Evolutionary conservation across 306 rosid species (phyloP).

Genomic region (Rosa lucieae): DNA sequence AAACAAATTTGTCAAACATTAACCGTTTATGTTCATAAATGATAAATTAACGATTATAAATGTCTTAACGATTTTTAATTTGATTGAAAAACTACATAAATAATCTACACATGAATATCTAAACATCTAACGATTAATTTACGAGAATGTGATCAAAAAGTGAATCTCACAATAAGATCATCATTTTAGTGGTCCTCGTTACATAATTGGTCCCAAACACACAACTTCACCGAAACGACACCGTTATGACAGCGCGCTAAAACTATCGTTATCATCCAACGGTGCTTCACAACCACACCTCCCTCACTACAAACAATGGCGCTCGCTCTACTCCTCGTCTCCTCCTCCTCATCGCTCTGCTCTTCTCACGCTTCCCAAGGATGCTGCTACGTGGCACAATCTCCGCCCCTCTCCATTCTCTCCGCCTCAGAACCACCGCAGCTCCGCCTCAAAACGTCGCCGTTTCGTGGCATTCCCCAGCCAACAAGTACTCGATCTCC

Average conservation of each 20-base stretch:
- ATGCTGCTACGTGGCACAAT: slow-evolving; percentile 63
- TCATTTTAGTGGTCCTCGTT: too few relatives aligned
- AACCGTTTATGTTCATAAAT: too few relatives aligned
- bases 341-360: not conserved
- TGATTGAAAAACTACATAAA: too few relatives aligned
- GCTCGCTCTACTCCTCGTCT: not conserved
- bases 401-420: slow-evolving; percentile 34
- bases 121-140: too few relatives aligned
- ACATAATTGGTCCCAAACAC: too few relatives aligned
- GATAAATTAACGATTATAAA: too few relatives aligned
- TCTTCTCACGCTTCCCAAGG: not conserved
- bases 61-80: too few relatives aligned
- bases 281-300: not conserved
- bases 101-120: too few relatives aligned
- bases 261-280: not conserved
- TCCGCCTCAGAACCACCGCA: slow-evolving; percentile 8
- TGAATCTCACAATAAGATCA: too few relatives aligned
- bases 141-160: too few relatives aligned
- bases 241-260: not conserved
- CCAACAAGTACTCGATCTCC: slow-evolving; percentile 41
- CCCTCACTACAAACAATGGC: not conserved
- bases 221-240: not conserved
- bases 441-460: slow-evolving; percentile 28
- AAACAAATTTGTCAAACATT: too few relatives aligned
- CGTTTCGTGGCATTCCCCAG: slow-evolving; percentile 24